Base-by-base conservation (phyloP, 2,329 filamentous ascomycete species). In the Aspergillus hiratsukae region DNA sequence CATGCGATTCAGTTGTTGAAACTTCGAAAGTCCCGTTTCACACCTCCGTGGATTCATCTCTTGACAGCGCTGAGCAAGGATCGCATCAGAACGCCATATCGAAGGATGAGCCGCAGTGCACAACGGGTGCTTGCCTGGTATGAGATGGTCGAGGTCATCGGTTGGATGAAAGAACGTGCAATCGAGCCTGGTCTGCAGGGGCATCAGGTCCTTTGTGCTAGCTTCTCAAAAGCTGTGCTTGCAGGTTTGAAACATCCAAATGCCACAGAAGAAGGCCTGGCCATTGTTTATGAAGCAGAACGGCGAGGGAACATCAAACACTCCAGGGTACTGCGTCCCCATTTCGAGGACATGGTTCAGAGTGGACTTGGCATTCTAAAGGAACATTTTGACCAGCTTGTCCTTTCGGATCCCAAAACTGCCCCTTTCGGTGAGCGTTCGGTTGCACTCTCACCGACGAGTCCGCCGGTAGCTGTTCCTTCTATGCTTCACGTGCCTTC, bases 51-150 rank as follows among this genome's bases (percentile, higher is more conserved):
- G 75, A 62, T 66, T 45, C 60, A 67, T 37, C 61, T 78, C 27
- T 61, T 78, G n/a, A 63, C 64, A 35, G 66, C 66, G 37, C 58
- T 76, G 46, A 61, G 61, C 41, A 58, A 55, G 31, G 59, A 66
- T 19, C 64, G 68, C 40, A 57, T 65, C 14, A 58, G 57, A 10
- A 54, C 58, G 11, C 56, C 57, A 37, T 57, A 64, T 45, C 61
- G 58, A 19, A 56, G 58, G 29, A 51, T 66, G n/a, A 58, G 58
- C 25, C 61, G 61, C 49, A 58, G 64, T 41, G 60, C 65, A 27
- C 68, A 75, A 48, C 64, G 66, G 51, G 63, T 76, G 48, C 53
- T 75, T 41, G 65, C 70, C 37, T 78, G 76, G 75, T 65, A 72
- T 55, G 72, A 74, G 51, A 62, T 67, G 7, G 40, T 69, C 25